Conservation (phyloP, 345 rosid genomes). For the Erucastrum elatum region DNA sequence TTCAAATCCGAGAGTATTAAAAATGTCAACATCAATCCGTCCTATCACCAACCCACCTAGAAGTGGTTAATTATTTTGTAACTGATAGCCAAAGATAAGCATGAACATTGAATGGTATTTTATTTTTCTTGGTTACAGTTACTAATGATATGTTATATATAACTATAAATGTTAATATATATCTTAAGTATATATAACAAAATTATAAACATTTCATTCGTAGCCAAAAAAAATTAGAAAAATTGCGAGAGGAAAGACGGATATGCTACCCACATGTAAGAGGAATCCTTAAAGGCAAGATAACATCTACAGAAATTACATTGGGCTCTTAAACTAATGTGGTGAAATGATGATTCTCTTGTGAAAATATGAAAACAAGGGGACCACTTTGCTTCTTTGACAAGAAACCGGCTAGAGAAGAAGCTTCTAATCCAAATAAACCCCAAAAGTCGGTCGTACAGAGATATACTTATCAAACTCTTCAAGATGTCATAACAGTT, state of each 20-base stretch:
- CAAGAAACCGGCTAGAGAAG: neutral
- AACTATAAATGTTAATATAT: neutral
- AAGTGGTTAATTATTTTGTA: no score
- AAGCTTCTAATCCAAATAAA: neutral
- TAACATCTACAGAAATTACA: conserved; percentile 17
- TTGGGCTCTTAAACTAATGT: neutral
- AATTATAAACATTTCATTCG: neutral
- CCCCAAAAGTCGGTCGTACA: neutral
- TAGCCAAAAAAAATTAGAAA: neutral
- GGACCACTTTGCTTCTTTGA: neutral
- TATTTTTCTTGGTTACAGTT: neutral
- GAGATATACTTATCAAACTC: neutral
- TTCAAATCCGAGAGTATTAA: no score
- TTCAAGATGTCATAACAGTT: no score
- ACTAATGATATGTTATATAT: neutral
- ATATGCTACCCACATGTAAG: conserved; percentile 15
- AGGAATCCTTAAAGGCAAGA: conserved; percentile 31
- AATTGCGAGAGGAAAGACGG: neutral
- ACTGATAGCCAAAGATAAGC: no score
- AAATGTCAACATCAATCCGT: no score
- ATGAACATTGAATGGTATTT: neutral
- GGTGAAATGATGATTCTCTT: neutral
- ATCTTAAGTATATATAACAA: neutral
- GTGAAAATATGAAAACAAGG: neutral
- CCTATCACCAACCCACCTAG: no score